A percentile compares a stretch with the other conserved stretches of the same genome.
Conservation (phyloP, 2,329 filamentous ascomycete genomes). For the Fusarium nodosum region DNA sequence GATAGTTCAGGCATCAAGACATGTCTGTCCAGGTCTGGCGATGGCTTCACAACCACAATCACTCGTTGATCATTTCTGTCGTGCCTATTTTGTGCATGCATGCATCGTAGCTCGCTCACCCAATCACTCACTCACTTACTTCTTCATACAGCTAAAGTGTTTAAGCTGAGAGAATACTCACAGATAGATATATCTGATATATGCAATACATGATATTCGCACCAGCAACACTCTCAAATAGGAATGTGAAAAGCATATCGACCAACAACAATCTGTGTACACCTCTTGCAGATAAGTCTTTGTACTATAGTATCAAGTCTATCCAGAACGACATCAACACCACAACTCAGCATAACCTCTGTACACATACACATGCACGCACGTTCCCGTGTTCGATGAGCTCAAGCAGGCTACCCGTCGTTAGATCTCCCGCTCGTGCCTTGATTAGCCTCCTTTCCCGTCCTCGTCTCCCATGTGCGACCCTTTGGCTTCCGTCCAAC, state of each 20-base stretch:
- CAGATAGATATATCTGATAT: not conserved
- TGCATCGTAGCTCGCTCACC: not conserved
- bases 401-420: conserved; percentile 49
- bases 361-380: conserved; percentile 35
- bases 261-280: not conserved
- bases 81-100: conserved; percentile 13
- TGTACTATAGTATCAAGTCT: conserved; percentile 7
- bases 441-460: conserved; percentile 33
- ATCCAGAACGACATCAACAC: conserved; percentile 4
- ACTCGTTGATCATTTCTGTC: conserved; percentile 14
- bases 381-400: conserved; percentile 51
- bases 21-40: conserved; percentile 16
- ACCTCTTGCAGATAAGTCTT: not conserved
- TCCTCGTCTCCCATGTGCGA: conserved; percentile 30
- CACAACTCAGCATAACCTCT: conserved; percentile 23
- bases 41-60: conserved; percentile 24
- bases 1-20: conserved; percentile 47
- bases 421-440: conserved; percentile 45
- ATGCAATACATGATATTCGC: not conserved
- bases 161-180: not conserved
- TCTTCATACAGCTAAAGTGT: not conserved
- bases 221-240: not conserved
- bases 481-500: conserved; percentile 24
- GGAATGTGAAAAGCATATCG: not conserved
- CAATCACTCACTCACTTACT: not conserved